phyloP scores from a whole-genome alignment of 2,329 filamentous ascomycete genomes.

The Plectosphaerella cucumerina region DNA sequence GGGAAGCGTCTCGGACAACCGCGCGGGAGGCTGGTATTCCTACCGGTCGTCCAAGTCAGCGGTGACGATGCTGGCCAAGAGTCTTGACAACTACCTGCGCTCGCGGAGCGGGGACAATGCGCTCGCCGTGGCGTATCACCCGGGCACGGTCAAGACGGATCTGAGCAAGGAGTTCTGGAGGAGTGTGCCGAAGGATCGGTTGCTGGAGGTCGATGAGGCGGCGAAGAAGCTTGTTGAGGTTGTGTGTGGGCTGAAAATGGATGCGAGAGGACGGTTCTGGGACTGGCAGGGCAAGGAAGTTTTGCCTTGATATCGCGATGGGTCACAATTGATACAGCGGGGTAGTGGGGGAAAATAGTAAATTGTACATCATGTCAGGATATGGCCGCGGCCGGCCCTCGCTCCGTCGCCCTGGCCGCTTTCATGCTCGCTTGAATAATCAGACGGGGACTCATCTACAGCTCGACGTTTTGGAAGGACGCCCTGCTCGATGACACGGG shows the following conservation, averaged over 20 bases:
- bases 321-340: not conserved
- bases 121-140: slow-evolving; percentile 68
- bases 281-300: slow-evolving; percentile 67
- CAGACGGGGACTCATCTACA: slow-evolving; percentile 31
- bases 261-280: slow-evolving; percentile 60
- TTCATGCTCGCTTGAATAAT: slow-evolving; percentile 2
- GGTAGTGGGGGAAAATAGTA: not conserved
- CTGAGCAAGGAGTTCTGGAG: slow-evolving; percentile 71
- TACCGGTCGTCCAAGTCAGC: slow-evolving; percentile 75
- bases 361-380: slow-evolving; percentile 2
- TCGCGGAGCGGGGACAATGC: slow-evolving; percentile 56
- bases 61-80: slow-evolving; percentile 67
- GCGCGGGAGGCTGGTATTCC: slow-evolving; percentile 74
- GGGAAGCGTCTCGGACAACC: slow-evolving; percentile 69
- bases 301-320: slow-evolving; percentile 35
- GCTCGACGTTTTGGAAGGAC: slow-evolving; percentile 61
- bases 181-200: slow-evolving; percentile 52
- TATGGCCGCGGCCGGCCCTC: not conserved
- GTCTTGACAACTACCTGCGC: slow-evolving; percentile 63
- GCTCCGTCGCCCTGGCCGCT: not conserved
- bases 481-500: slow-evolving; percentile 40
- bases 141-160: slow-evolving; percentile 74
- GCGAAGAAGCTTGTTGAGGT: slow-evolving; percentile 62
- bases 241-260: slow-evolving; percentile 38
- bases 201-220: slow-evolving; percentile 64